Evolutionary conservation across 345 rosid genomes (phyloP).

Genomic region (Moricandia arvensis): DNA sequence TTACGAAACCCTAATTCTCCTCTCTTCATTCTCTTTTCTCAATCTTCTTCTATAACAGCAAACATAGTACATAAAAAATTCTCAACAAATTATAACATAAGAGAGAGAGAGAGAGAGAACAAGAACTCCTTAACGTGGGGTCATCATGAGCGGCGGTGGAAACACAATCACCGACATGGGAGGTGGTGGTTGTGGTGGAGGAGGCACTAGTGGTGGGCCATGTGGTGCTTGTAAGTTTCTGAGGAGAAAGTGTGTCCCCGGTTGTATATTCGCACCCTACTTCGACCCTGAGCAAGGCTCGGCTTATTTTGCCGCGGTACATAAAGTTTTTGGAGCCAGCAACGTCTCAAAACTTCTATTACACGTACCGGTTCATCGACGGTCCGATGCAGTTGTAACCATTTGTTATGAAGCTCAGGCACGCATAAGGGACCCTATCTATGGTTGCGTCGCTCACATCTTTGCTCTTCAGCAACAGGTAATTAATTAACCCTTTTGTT

Average conservation of each 20-base stretch:
- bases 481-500: neutral
- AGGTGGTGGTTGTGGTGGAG: conserved; percentile 31
- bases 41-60: conserved; percentile 15
- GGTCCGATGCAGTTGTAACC: conserved; percentile 74
- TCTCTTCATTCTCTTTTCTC: conserved; percentile 20
- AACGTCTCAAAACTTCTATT: conserved; percentile 84
- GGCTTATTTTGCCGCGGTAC: conserved; percentile 82
- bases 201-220: conserved; percentile 50
- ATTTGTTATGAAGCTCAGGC: conserved; percentile 82
- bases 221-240: conserved; percentile 92
- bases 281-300: conserved; percentile 88
- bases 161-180: conserved; percentile 49
- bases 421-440: conserved; percentile 71
- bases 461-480: conserved; percentile 87
- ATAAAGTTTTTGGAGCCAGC: conserved; percentile 87
- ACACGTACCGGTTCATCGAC: conserved; percentile 57
- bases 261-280: conserved; percentile 82
- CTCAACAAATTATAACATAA: too few species aligned
- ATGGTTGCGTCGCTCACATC: conserved; percentile 79
- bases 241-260: conserved; percentile 73
- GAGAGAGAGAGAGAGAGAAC: neutral
- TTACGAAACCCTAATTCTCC: conserved; percentile 52
- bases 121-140: neutral
- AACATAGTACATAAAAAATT: neutral
- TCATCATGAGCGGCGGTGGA: conserved; percentile 53